Evolutionary conservation across 305 asterid species (phyloP).

Genomic region (Euphrasia arctica): DNA sequence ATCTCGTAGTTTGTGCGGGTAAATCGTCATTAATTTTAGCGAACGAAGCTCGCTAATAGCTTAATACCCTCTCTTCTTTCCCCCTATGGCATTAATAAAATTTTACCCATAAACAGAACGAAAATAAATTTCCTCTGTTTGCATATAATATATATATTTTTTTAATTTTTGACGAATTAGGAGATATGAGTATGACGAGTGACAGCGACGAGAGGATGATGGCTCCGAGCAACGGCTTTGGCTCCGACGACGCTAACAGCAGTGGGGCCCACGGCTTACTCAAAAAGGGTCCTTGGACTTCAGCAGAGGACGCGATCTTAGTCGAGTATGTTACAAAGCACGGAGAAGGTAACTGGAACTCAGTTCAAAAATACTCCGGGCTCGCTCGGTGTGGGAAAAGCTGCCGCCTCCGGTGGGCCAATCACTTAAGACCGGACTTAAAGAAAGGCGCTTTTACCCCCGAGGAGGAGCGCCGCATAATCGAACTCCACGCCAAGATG

Average conservation of each 20-base stretch:
- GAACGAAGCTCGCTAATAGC: no score
- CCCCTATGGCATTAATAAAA: no score
- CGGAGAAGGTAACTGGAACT: conserved; percentile 85
- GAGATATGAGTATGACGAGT: conserved; percentile 53
- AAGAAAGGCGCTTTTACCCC: conserved; percentile 70
- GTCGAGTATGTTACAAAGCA: conserved; percentile 62
- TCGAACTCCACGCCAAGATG: conserved; percentile 72
- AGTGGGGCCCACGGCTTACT: conserved; percentile 53
- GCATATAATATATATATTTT: no score
- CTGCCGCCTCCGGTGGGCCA: conserved; percentile 86
- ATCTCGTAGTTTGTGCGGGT: background rate
- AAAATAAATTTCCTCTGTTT: background rate
- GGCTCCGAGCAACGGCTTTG: conserved; percentile 33
- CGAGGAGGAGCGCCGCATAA: conserved; percentile 64
- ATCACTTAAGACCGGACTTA: conserved; percentile 80
- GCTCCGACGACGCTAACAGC: conserved; percentile 57
- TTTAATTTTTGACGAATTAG: conserved; percentile 32
- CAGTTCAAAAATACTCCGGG: conserved; percentile 75
- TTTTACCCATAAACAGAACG: no score
- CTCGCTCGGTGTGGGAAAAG: conserved; percentile 90
- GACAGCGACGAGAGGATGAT: conserved; percentile 56
- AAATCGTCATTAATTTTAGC: background rate
- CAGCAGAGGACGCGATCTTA: conserved; percentile 72
- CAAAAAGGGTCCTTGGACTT: conserved; percentile 87
- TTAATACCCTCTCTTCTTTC: no score